Base-by-base conservation (phyloP, 768 basidiomycete genomes). In the Heimioporus sp. region DNA sequence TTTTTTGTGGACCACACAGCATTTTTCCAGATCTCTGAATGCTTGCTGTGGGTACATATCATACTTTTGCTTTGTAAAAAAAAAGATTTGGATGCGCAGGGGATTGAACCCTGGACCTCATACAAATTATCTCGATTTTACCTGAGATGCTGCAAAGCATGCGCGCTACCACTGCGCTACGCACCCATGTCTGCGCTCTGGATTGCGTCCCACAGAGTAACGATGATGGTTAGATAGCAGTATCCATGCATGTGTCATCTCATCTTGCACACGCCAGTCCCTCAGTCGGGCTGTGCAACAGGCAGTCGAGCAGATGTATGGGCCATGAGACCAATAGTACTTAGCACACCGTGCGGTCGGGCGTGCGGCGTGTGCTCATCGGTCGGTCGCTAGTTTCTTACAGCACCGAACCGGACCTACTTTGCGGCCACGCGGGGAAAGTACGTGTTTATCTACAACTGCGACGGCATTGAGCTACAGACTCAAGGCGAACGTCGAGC, bases 391-490 rank as follows among this genome's bases (percentile, higher is more conserved):
- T 48, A 94, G 90, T 15, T 98, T 93, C 64, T 72, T 99, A 8
- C 95, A 98, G n/a, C n/a, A n/a, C n/a, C n/a, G 64, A 90, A 96
- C 57, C 91, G 97, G 46, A 87, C 90, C 0, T 90, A 87, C 69
- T 93, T 88, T 63, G 96, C 96, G 2, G 94, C 97, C 9, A 95
- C 96, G 0, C 96, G 98, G 71, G 90, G 92, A 70, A 90, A 93
- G 76, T 91, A 96, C 65, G 90, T 89, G 16, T 99, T 90, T 70
- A 92, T 99, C 41, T 98, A 99, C 57, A 96, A 98, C 70, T 80
- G 86, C 31, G 82, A 92, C 58, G 96, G 97, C 20, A 87, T 97
- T 13, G 97, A 98, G 66, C 70, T 99, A 5, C 97, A 98, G 83
- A 56, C 75, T 94, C 13, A 87, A 87, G 65, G 75, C 83, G 1